A percentile compares a stretch with the other conserved stretches of the same genome.
Conservation (phyloP, 768 basidiomycete genomes). For the Hygrophorus pudorinus region DNA sequence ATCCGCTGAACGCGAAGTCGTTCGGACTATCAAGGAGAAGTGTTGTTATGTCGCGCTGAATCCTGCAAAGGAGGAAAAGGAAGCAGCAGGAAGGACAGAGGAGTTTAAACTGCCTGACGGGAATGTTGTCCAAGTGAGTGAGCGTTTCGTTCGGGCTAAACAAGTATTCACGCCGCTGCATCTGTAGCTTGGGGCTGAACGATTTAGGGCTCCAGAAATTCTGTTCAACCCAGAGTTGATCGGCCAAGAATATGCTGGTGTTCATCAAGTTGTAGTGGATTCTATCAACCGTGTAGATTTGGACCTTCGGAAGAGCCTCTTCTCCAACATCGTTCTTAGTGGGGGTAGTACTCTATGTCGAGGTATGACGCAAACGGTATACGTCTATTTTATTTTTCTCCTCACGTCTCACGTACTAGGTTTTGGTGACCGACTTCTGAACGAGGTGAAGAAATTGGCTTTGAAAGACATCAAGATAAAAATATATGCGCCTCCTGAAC, state of each 20-base stretch:
- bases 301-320: constrained; percentile 90
- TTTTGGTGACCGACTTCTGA: constrained; percentile 91
- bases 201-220: constrained; percentile 95
- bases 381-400: background rate
- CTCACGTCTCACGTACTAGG: constrained; percentile 32
- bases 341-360: constrained; percentile 94
- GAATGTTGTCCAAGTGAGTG: constrained; percentile 74
- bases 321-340: constrained; percentile 93
- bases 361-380: constrained; percentile 40
- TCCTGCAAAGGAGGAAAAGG: constrained; percentile 94
- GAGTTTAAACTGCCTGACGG: constrained; percentile 94
- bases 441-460: constrained; percentile 94
- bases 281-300: constrained; percentile 94
- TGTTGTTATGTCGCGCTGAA: constrained; percentile 92
- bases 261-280: constrained; percentile 98
- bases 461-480: constrained; percentile 97
- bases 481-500: constrained; percentile 98
- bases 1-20: constrained; percentile 93
- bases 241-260: constrained; percentile 92
- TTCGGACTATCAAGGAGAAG: constrained; percentile 97
- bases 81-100: constrained; percentile 63
- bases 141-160: constrained; percentile 3
- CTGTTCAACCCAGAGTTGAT: constrained; percentile 96
- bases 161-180: constrained; percentile 9
- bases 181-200: constrained; percentile 79